Percentiles rank a stretch among this genome's conserved stretches.
phyloP scores from a whole-genome alignment of 2,329 filamentous ascomycete species.

The Fusarium stilboides region DNA sequence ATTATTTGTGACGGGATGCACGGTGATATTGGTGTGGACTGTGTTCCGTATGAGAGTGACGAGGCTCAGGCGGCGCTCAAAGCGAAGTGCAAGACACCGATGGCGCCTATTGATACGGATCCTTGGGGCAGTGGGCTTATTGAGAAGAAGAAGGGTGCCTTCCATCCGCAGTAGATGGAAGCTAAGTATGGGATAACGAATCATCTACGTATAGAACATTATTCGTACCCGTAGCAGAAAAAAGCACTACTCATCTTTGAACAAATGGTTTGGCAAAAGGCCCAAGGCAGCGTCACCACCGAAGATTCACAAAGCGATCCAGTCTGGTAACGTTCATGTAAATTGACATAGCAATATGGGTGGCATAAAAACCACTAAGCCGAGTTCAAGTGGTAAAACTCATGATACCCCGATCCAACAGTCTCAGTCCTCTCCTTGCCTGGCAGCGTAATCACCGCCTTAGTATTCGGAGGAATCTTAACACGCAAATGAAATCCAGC shows the following conservation, averaged over 20 bases:
- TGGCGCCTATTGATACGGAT: conserved; percentile 13
- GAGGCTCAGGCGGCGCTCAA: conserved; percentile 12
- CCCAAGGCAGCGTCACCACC: no score
- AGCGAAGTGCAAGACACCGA: conserved; percentile 28
- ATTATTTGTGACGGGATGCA: conserved; percentile 39
- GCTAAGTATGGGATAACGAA: no score
- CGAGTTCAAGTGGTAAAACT: conserved; percentile 10
- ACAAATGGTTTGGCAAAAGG: no score
- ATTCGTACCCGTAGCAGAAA: no score
- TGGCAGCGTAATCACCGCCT: conserved; percentile 31
- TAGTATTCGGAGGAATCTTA: conserved; percentile 41
- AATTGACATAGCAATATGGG: no score
- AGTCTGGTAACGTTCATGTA: no score
- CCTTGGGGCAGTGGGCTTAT: conserved; percentile 16
- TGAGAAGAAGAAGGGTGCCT: conserved; percentile 10
- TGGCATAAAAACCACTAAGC: neutral
- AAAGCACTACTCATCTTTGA: no score
- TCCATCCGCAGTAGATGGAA: conserved; percentile 4
- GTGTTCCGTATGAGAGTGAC: conserved; percentile 35
- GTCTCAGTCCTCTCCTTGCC: neutral
- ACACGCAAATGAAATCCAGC: conserved; percentile 43
- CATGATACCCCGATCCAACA: conserved; percentile 29
- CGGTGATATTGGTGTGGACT: conserved; percentile 28
- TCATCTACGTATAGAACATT: no score
- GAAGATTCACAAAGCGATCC: no score